phyloP scores from a whole-genome alignment of 2,329 filamentous ascomycete species.

The Penicillium rolfsii region DNA sequence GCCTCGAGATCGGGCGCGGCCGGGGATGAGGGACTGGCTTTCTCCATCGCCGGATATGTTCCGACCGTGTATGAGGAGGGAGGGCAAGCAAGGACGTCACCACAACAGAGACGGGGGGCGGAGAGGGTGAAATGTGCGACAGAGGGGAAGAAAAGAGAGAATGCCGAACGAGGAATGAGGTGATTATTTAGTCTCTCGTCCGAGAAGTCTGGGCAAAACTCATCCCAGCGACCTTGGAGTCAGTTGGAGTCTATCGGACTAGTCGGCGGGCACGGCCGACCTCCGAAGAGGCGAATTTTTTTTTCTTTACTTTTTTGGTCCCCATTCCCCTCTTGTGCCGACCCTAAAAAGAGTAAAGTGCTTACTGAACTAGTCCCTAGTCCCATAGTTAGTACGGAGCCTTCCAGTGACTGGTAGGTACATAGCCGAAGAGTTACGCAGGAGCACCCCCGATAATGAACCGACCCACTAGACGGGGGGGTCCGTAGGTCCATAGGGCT shows the following conservation, averaged over 20 bases:
- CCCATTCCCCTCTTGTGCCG: not conserved
- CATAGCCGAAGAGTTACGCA: too few relatives aligned
- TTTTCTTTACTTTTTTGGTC: not conserved
- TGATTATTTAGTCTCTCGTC: too few relatives aligned
- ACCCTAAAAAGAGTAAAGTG: not conserved
- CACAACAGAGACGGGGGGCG: not conserved
- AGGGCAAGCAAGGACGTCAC: not conserved
- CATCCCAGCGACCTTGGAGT: too few relatives aligned
- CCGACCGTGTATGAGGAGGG: not conserved
- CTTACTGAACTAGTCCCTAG: too few relatives aligned
- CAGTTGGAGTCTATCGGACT: not conserved
- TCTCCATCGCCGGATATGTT: constrained; percentile 23
- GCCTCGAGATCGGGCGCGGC: constrained; percentile 28
- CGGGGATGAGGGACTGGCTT: constrained; percentile 15
- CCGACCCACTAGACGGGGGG: too few relatives aligned
- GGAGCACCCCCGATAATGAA: too few relatives aligned
- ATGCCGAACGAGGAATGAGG: not conserved
- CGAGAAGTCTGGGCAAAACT: not conserved
- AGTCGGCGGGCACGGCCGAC: not conserved
- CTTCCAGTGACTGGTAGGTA: too few relatives aligned
- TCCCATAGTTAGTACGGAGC: too few relatives aligned
- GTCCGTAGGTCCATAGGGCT: not conserved
- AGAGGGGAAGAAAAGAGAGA: not conserved
- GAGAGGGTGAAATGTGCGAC: not conserved
- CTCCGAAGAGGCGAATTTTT: not conserved